Evolutionary conservation across 1,284 basidiomycete genomes (phyloP), one percentile per base, ranked within the genome.

Genomic region (Sparassis latifolia): DNA sequence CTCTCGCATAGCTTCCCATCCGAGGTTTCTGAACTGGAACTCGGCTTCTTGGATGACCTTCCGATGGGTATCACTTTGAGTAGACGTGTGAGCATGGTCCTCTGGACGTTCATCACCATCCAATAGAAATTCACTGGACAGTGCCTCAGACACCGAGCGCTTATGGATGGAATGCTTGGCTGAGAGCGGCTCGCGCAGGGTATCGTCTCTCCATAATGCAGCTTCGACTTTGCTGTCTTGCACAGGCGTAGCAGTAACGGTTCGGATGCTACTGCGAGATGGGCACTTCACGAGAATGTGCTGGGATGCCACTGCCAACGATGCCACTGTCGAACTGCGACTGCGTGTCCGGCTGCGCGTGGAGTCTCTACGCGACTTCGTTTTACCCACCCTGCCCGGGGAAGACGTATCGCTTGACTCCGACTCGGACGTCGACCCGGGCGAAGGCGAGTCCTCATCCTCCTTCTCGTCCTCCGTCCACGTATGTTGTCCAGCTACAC

Each of bases 231-330:
- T 35, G 12, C n/a, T 35, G 30, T 74, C 72, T 9, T 62, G 67
- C 33, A 70, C 53, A 0, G 70, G 65, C 4, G 67, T 54, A 2
- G 77, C 82, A 20, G 76, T 80, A 3, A 89, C 80, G 0, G 87
- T 90, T 9, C 78, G 75, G 35, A 86, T 74, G 55, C 86, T 89
- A 58, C 79, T 85, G 29, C 69, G 68, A 3, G 85, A 88, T 29
- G 74, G 73, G 41, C 74, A 76, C 49, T 74, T 76, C 3, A 59
- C 56, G 39, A 80, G 61, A 1, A 48, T 50, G 3, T 55, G 50
- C n/a, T 50, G 48, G 6, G 54, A 44, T n/a, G 66, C 65, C 12
- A 73, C 78, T 20, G 75, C 69, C 12, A 81, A 66, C 12, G 77
- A 78, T 2, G 78, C 82, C 10, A 82, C 68, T 3, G 80, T 84